A percentile compares a stretch with the other conserved stretches of the same genome.
Evolutionary conservation across 306 rosid species (phyloP).

Genomic region (Sphenostylis stenocarpa): DNA sequence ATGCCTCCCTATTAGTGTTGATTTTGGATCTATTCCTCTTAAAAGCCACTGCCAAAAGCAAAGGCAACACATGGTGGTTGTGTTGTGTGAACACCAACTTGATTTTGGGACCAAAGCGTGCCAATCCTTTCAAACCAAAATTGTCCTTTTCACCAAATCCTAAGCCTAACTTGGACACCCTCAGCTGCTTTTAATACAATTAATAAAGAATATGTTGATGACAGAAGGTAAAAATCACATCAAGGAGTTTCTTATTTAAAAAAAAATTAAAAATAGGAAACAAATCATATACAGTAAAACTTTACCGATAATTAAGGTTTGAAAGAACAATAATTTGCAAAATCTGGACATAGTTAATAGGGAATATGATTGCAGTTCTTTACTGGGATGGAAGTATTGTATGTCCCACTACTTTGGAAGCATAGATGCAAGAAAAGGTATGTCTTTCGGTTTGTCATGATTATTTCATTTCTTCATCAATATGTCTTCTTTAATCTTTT

Average conservation of each 20-base stretch:
- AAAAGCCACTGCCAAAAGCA: slow-evolving; percentile 8
- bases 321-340: slow-evolving; percentile 4
- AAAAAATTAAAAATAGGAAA: background rate
- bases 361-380: slow-evolving; percentile 29
- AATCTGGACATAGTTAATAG: slow-evolving; percentile 2
- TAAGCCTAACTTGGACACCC: slow-evolving; percentile 22
- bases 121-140: slow-evolving; percentile 28
- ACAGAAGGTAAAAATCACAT: slow-evolving; percentile 30
- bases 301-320: slow-evolving; percentile 24
- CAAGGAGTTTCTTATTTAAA: background rate
- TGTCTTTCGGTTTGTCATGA: slow-evolving; percentile 16
- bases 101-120: slow-evolving; percentile 24
- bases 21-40: slow-evolving; percentile 33
- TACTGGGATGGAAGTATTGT: slow-evolving; percentile 7
- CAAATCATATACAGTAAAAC: slow-evolving; percentile 16
- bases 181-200: slow-evolving; percentile 7
- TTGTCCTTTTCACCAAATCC: slow-evolving; percentile 30
- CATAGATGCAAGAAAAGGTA: slow-evolving; percentile 32
- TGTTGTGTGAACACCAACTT: slow-evolving; percentile 17
- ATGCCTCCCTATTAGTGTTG: slow-evolving; percentile 14
- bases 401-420: slow-evolving; percentile 35
- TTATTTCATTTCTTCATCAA: slow-evolving; percentile 19
- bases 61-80: slow-evolving; percentile 22
- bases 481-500: background rate
- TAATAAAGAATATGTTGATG: slow-evolving; percentile 12